phyloP scores from a whole-genome alignment of 176 grass and related monocot genomes.

The Aegilops bicornis region DNA sequence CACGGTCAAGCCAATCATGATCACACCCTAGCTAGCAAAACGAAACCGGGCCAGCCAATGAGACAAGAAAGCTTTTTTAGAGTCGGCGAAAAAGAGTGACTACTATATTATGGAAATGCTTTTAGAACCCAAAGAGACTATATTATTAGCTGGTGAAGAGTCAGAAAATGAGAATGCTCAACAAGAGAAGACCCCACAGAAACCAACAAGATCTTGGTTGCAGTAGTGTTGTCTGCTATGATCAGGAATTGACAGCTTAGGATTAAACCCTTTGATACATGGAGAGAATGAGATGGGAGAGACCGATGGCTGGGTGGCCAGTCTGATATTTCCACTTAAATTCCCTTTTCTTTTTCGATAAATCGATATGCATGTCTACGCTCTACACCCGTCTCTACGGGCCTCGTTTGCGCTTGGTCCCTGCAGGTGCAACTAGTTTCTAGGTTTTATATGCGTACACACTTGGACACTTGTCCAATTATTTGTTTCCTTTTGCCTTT shows the following conservation, averaged over 20 bases:
- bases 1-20: slow-evolving; percentile 5
- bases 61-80: background rate
- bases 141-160: background rate
- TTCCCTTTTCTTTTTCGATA: too few species aligned
- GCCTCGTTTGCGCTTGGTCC: too few species aligned
- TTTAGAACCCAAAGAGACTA: background rate
- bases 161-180: background rate
- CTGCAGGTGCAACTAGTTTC: too few species aligned
- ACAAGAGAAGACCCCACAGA: background rate
- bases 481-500: background rate
- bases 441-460: background rate
- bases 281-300: too few species aligned
- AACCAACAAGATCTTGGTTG: too few species aligned
- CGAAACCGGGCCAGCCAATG: background rate
- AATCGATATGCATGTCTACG: too few species aligned
- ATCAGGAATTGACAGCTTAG: too few species aligned
- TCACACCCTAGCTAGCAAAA: background rate
- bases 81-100: background rate
- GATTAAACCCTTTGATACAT: too few species aligned
- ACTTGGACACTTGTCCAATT: background rate
- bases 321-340: too few species aligned
- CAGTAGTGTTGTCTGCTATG: too few species aligned
- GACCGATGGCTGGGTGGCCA: too few species aligned
- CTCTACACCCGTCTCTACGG: too few species aligned
- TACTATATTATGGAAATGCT: background rate